Percentiles rank a stretch among this genome's conserved stretches.
Conservation (phyloP, 495 filamentous ascomycete genomes). For the Amniculicola lignicola region DNA sequence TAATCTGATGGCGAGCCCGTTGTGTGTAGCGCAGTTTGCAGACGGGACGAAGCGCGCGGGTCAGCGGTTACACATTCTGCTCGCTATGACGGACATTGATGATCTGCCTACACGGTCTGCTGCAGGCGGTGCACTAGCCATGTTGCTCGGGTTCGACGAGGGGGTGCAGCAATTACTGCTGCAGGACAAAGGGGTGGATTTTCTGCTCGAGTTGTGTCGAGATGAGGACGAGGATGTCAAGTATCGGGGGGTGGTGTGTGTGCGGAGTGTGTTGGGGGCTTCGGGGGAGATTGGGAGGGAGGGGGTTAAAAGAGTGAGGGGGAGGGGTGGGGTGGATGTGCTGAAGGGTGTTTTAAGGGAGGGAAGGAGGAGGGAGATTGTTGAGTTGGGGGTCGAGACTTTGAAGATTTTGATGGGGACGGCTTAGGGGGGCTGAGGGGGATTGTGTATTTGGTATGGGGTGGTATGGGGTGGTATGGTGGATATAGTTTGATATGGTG, state of each 20-base stretch:
- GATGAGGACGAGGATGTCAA: conserved; percentile 65
- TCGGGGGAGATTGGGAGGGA: conserved; percentile 51
- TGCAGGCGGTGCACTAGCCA: conserved; percentile 83
- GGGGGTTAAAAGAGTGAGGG: conserved; percentile 45
- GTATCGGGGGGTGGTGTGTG: conserved; percentile 73
- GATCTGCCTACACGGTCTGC: conserved; percentile 75
- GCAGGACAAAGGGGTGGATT: conserved; percentile 63
- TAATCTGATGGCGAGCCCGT: conserved; percentile 79
- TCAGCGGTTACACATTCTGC: conserved; percentile 73
- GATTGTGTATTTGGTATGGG: not conserved
- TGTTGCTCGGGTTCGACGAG: conserved; percentile 71
- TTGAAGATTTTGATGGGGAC: conserved; percentile 29
- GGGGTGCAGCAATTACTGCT: conserved; percentile 66
- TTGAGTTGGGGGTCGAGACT: conserved; percentile 27
- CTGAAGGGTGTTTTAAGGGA: conserved; percentile 33
- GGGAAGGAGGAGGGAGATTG: conserved; percentile 22
- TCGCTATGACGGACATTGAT: conserved; percentile 83
- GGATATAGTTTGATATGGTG: too few species aligned
- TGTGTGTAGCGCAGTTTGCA: conserved; percentile 70
- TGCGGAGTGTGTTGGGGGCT: conserved; percentile 59
- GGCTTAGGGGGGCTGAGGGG: not conserved
- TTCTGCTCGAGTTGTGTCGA: conserved; percentile 67
- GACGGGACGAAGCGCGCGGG: conserved; percentile 60
- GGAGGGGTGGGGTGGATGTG: conserved; percentile 36
- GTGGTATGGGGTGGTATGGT: not conserved